Base-by-base conservation (phyloP, 2,329 filamentous ascomycete species). In the Ilyonectria mors-panacis region DNA sequence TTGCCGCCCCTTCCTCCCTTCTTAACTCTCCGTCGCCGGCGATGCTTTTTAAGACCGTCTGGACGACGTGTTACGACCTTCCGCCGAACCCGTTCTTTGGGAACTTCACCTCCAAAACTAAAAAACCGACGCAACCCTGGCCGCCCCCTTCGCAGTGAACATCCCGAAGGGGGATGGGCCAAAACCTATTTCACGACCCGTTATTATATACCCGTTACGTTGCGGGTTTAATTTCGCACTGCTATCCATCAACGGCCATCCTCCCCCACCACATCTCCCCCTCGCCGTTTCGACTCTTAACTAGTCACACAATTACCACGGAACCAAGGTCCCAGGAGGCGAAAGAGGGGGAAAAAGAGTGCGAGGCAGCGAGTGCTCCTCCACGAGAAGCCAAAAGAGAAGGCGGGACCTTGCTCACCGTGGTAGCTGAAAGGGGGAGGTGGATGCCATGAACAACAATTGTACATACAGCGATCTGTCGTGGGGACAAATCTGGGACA, bases 131-230 rank as follows among this genome's bases (percentile, higher is more conserved):
- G 61, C 30, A 67, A 68, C 69, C 64, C 60, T 66, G 33, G 72
- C 65, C 72, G 65, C 66, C 66, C 60, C 64, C 33, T 65, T 35
- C 44, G 48, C 54, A 53, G 69, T 63, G 65, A 63, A 71, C 55
- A 55, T 69, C 57, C 56, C 65, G 67, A 68, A 68, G 35, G 71
- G 67, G 73, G 59, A 63, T 65, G 65, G 39, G n/a, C 15, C 66
- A 60, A 65, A 55, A 63, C 67, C 67, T 65, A 66, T 66, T 71
- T 76, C 64, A 76, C 64, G 74, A 76, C 71, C 72, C 65, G 62
- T 72, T 75, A 75, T 65, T 76, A 74, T 74, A 77, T 77, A 76
- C 74, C 75, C 71, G 68, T 76, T 73, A 74, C 68, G 74, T 70
- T 74, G 73, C 70, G 75, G 75, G 75, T 73, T 70, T 76, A 67